Conservation (phyloP, 208 protist species). For the Phytomonas francai region DNA sequence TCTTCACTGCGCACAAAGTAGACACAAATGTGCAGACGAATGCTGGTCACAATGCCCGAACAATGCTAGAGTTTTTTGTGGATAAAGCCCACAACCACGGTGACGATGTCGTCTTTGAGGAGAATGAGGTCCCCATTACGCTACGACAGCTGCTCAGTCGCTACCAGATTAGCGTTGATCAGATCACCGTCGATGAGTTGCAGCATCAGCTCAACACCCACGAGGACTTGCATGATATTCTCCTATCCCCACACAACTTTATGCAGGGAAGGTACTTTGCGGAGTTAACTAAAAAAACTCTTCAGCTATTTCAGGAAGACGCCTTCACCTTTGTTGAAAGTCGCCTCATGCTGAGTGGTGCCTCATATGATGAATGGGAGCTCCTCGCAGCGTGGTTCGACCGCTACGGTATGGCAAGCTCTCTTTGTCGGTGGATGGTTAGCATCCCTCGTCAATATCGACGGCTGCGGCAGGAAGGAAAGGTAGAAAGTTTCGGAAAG, state of each 20-base stretch:
- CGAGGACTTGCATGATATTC: constrained; percentile 55
- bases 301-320: constrained; percentile 79
- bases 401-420: constrained; percentile 92
- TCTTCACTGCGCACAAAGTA: constrained; percentile 87
- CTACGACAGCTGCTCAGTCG: constrained; percentile 63
- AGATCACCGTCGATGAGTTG: constrained; percentile 84
- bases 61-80: constrained; percentile 84
- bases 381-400: constrained; percentile 94
- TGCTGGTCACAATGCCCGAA: constrained; percentile 78
- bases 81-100: constrained; percentile 84
- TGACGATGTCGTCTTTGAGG: constrained; percentile 86
- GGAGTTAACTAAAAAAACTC: constrained; percentile 80
- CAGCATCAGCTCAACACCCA: constrained; percentile 72
- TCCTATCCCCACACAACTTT: constrained; percentile 81
- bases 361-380: constrained; percentile 89
- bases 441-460: constrained; percentile 90
- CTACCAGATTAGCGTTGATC: constrained; percentile 68
- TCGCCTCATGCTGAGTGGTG: constrained; percentile 72
- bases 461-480: constrained; percentile 65
- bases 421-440: constrained; percentile 96
- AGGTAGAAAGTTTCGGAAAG: constrained; percentile 90
- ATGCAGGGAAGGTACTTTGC: constrained; percentile 92
- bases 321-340: constrained; percentile 84
- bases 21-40: constrained; percentile 89
- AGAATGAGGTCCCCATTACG: constrained; percentile 55